Evolutionary conservation across 148 eudicot species (phyloP), one percentile per base, ranked within the genome.

Genomic region (Simmondsia chinensis): DNA sequence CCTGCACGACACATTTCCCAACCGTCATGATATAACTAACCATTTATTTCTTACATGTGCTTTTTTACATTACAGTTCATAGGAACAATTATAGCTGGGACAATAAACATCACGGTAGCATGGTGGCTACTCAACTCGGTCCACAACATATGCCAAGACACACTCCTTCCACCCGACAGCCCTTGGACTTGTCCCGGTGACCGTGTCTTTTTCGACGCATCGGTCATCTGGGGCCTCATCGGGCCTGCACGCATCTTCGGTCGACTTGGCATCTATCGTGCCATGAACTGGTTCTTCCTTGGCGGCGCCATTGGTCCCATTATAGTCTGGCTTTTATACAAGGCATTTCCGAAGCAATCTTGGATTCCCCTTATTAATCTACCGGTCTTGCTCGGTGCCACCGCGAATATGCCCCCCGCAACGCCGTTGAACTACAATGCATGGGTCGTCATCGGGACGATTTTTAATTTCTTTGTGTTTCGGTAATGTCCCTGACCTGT

Each of bases 151-250:
- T 91, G 99, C 57, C 71, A 86, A 9, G 82, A 76, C 18, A 67
- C 47, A 25, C 74, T 91, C 27, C 99, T 91, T 50, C 89, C 94
- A 50, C 53, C 81, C 3, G 56, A 82, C 59, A 86, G 96, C 60
- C 95, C 99, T 4, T 86, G 99, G 99, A 91, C 96, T 26, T 91
- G 99, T 48, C 99, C 89, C 6, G 51, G 75, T 22, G 89, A 79
- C 34, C 70, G 99, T 12, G 95, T 91, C 54, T 91, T 91, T 60
- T 91, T 82, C 20, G 96, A 86, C 42, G 99, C 95, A 47, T 91
- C 97, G 2, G 95, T 91, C 26, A 91, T 91, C 61, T 91, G 95
- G 97, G 97, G 97, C 31, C 64, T 85, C 24, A 89, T 82, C 9
- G 95, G 99, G 30, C 99, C 99, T 6, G 82, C 48, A 49, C 74